Evolutionary conservation across 2,329 filamentous ascomycete species (phyloP).

Genomic region (Stylonectria norvegica): DNA sequence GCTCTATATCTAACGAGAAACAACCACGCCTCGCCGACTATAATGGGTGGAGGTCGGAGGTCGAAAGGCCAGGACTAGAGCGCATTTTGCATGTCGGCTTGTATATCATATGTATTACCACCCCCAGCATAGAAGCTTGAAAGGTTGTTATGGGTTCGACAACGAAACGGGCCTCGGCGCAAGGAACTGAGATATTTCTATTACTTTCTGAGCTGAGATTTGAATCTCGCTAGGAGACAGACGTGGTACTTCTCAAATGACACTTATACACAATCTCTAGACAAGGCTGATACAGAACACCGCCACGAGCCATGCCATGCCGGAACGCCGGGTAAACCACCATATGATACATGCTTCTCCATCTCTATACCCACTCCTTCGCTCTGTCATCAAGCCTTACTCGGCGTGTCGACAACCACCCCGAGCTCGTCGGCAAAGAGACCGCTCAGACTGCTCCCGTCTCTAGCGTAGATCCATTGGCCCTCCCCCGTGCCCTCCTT

Average conservation of each 20-base stretch:
- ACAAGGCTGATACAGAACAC: background rate
- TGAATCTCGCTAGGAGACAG: slow-evolving; percentile 1
- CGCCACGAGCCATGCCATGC: background rate
- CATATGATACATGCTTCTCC: slow-evolving; percentile 7
- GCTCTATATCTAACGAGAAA: background rate
- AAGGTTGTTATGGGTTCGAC: too few relatives aligned
- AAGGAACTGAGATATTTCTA: slow-evolving; percentile 13
- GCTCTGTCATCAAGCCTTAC: slow-evolving; percentile 22
- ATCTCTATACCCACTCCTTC: background rate
- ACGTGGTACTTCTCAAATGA: too few relatives aligned
- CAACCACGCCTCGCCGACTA: too few relatives aligned
- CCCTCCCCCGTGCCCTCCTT: slow-evolving; percentile 74
- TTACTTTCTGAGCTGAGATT: slow-evolving; percentile 15
- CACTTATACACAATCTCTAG: too few relatives aligned
- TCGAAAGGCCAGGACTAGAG: too few relatives aligned
- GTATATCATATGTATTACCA: slow-evolving; percentile 12
- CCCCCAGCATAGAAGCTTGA: background rate
- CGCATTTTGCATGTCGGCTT: too few relatives aligned
- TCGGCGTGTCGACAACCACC: slow-evolving; percentile 51
- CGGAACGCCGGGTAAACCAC: background rate
- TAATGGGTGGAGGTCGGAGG: too few relatives aligned
- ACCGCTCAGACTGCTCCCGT: slow-evolving; percentile 71
- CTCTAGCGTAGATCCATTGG: slow-evolving; percentile 84
- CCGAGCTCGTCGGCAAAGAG: slow-evolving; percentile 74
- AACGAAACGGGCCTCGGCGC: too few relatives aligned